Evolutionary conservation across 2,329 filamentous ascomycete genomes (phyloP), one percentile per base, ranked within the genome.

Genomic region (Colletotrichum gloeosporioides): DNA sequence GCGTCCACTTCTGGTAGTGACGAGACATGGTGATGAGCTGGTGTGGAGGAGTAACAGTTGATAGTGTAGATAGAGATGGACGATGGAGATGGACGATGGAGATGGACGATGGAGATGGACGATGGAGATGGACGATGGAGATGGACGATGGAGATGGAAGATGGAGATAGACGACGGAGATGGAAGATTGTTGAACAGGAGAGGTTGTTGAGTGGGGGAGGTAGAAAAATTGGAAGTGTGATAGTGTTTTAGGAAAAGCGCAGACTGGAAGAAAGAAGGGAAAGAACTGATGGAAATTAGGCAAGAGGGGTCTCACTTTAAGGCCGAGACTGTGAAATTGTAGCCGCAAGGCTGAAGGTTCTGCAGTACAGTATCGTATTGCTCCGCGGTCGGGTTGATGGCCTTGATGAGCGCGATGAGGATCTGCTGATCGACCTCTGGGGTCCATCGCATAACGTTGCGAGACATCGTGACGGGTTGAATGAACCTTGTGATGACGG

Each of bases 351-450:
- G 34, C 4, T 36, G 15, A 2, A 83, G 79, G 4, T 77, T 79
- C 0, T 81, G 78, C 62, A 89, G 80, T 5, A 86, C 79, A 1
- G 78, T 79, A 79, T 88, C 83, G 6, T 89, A 80, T 13, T 83
- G 82, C 2, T 79, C 79, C 0, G 76, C 49, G 3, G 78, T 80
- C 3, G 86, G 83, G 59, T 83, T 84, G 69, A 86, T 77, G 12
- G 84, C 80, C 32, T 84, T 82, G n/a, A 87, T 79, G 22, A 89
- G 71, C 27, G 83, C 84, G 8, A 86, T 71, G 44, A 90, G 83
- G 55, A 90, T 85, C 59, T 87, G 87, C 75, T 87, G 81, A 61
- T 90, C 87, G 31, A 86, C 83, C 10, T 82, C 81, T 8, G 83
- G 79, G 34, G 84, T 84, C 88, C 88, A 90, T 44, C 81, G 83